Percentiles rank a stretch among this genome's conserved stretches.
These are phyloP conservation scores for Hondaea fermentalgiana DNA, from an alignment of 108 stramenopile species.

Conservation along the genomic window DNA sequence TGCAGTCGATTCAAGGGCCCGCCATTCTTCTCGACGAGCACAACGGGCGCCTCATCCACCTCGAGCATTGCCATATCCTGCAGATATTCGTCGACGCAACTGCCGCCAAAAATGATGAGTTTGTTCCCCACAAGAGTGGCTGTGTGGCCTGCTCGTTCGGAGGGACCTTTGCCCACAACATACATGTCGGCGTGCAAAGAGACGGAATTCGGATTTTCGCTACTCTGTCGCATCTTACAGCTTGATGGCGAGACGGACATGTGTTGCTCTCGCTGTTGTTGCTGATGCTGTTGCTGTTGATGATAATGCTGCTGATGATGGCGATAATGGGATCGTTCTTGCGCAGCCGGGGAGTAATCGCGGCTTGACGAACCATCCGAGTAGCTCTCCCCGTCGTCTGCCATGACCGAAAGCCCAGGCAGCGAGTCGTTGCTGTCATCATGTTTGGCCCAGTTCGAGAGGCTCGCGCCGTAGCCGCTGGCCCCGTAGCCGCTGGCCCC, in stretches of 20 bases:
- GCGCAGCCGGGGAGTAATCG: no score
- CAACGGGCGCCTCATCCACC: constrained; percentile 68
- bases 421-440: no score
- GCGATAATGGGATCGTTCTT: no score
- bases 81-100: constrained; percentile 50
- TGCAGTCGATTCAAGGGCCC: constrained; percentile 57
- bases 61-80: constrained; percentile 76
- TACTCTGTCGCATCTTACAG: background rate
- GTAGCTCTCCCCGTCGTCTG: no score
- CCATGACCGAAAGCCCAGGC: no score
- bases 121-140: constrained; percentile 74
- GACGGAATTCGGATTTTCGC: constrained; percentile 61
- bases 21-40: constrained; percentile 51
- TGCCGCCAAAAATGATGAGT: constrained; percentile 32
- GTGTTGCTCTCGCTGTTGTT: background rate
- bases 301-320: no score
- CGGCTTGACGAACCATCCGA: no score
- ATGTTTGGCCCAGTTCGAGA: no score
- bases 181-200: constrained; percentile 33
- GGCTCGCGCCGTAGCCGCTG: no score
- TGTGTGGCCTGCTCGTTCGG: constrained; percentile 79
- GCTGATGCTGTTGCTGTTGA: no score
- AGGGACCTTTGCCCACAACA: constrained; percentile 64
- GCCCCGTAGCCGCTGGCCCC: no score
- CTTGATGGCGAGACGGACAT: background rate